Base-by-base conservation (phyloP, 2,329 filamentous ascomycete species). In the Talaromyces marneffei region DNA sequence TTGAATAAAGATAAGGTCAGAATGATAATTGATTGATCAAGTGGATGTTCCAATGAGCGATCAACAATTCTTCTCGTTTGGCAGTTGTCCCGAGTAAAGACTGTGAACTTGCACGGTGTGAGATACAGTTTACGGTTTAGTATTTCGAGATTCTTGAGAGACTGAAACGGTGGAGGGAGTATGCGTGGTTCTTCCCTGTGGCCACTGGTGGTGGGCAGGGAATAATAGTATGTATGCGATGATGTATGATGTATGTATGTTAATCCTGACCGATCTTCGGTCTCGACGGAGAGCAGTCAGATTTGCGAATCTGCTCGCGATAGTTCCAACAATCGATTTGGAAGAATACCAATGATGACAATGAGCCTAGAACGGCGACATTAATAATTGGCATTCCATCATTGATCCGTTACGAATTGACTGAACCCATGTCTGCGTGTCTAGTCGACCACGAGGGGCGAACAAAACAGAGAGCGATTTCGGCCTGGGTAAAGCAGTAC, bases 401-500 rank as follows among this genome's bases (percentile, higher is more conserved):
- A 52, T 52, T 52, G 48, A 52, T 35, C 48, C 29, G 29, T 52
- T 33, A 20, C 48, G 29, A 52, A 33, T 35, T 20, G 48, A 35
- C n/a, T 16, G 18, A 33, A 46, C 14, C 8, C 46, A 31, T 27
- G 50, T n/a, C 7, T 39, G 33, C 14, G 31, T 23, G 18, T 14
- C 37, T 16, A 37, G 29, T 23, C 12, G 52, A 54, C 39, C 52
- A 31, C 20, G 31, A 39, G 35, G 50, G 50, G 50, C 29, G 50
- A 23, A 27, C 29, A 20, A 27, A 39, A 27, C 12, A 18, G 35
- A 31, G 23, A 59, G 57, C 57, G 57, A 59, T 31, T 53, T 59
- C 46, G 57, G 57, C 57, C 42, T 44, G 56, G 14, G 53, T 23
- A 35, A 23, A 35, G 10, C n/a, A n/a, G n/a, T n/a, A n/a, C n/a